These are phyloP conservation scores for Arachnomyces sp. DNA, from an alignment of 2,329 filamentous ascomycete species.

Conservation along the genomic window DNA sequence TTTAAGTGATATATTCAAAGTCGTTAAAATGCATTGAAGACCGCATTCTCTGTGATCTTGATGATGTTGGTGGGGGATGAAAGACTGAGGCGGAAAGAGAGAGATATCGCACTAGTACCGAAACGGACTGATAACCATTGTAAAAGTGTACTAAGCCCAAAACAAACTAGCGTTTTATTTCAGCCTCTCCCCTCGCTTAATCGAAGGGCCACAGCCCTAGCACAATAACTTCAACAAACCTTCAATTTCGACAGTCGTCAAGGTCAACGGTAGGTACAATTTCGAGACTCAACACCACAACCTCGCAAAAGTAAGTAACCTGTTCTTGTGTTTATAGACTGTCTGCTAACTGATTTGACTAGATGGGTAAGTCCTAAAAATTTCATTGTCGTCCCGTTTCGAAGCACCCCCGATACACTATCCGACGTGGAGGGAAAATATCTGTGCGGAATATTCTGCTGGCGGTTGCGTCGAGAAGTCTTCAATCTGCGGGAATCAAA, in stretches of 20 bases:
- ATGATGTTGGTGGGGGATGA: neutral
- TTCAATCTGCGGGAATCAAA: neutral
- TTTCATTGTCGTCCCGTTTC: slow-evolving; percentile 20
- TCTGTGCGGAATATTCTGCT: neutral
- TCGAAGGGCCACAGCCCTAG: slow-evolving; percentile 38
- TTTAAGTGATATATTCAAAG: no score
- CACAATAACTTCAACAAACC: slow-evolving; percentile 35
- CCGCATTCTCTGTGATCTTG: no score
- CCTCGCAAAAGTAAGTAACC: slow-evolving; percentile 44
- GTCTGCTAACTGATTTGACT: slow-evolving; percentile 20
- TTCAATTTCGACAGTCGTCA: slow-evolving; percentile 25
- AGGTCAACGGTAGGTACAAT: slow-evolving; percentile 29
- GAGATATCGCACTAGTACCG: no score
- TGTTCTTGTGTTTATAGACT: slow-evolving; percentile 17
- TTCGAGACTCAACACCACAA: slow-evolving; percentile 39
- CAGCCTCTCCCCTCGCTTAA: slow-evolving; percentile 31
- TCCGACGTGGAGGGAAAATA: neutral
- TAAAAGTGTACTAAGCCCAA: slow-evolving; percentile 1
- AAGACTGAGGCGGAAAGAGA: neutral
- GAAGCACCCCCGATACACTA: slow-evolving; percentile 19
- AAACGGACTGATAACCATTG: no score
- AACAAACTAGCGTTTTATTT: slow-evolving; percentile 21
- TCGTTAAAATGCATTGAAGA: no score
- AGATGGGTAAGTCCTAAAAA: slow-evolving; percentile 54
- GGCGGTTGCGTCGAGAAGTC: no score